Base-by-base conservation (phyloP, 208 protist genomes). In the Borovskyia barvae region DNA sequence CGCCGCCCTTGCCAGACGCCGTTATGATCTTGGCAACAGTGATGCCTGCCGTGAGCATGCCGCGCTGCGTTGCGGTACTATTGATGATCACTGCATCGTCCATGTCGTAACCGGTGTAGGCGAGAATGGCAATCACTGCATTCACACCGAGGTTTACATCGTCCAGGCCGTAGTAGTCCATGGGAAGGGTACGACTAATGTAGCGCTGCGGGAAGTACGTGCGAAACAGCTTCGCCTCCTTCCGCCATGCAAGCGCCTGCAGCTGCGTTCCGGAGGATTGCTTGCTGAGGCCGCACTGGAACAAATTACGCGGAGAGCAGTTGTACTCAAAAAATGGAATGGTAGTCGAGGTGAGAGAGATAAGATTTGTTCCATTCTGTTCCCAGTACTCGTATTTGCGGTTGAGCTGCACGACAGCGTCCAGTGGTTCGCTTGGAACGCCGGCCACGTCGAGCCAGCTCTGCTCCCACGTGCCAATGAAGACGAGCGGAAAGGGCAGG, bases 21-120 rank as follows among this genome's bases (percentile, higher is more conserved):
- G 66, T 87, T 20, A 93, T 72, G 36, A 92, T 72, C 57, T 94
- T 93, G 24, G 81, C 87, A 8, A 95, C 75, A 33, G 98, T 99
- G 30, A 99, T 92, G 32, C 78, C 93, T 11, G 89, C 99, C 65
- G 98, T 96, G 42, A 93, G 82, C 79, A 99, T 98, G 25, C 99
- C 99, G 41, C 98, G 80, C 69, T 99, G 97, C 29, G 90, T 88
- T 3, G 98, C 85, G 0, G 87, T 90, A 75, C 99, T 99, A 82
- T 99, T 99, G 55, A 99, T 76, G 43, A 99, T 98, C 55, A 99
- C 97, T 19, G 99, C 98, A 76, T 99, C 99, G 75, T 99, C 99
- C 98, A 99, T 99, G 85, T 99, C 98, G 78, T 99, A 99, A 49
- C 97, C 98, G 5, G 99, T 99, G 91, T 99, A 99, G 17, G 98